These are phyloP conservation scores for Colletotrichum eleusines DNA, from an alignment of 2,329 filamentous ascomycete genomes.

Conservation along the genomic window DNA sequence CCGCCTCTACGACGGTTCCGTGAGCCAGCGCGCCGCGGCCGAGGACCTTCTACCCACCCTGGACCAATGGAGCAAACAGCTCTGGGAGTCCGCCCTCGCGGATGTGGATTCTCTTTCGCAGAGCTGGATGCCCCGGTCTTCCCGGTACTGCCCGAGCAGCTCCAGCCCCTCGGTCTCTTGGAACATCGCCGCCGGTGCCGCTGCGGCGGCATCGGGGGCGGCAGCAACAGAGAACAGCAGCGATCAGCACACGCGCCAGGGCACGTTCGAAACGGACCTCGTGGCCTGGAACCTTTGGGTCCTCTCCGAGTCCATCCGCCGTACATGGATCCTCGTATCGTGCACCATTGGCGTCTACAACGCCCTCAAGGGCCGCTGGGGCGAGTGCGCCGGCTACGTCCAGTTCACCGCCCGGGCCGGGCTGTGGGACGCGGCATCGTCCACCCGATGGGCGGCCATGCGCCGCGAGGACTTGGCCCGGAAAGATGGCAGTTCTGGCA, in stretches of 20 bases:
- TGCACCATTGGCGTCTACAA: slow-evolving; percentile 43
- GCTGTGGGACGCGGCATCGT: slow-evolving; percentile 47
- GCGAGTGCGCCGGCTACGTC: slow-evolving; percentile 44
- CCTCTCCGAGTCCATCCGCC: slow-evolving; percentile 48
- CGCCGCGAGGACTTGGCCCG: slow-evolving; percentile 8
- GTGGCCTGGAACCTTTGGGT: slow-evolving; percentile 49
- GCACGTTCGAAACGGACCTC: slow-evolving; percentile 32
- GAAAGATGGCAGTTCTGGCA: background rate
- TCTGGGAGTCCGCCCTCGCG: slow-evolving; percentile 39
- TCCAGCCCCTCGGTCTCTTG: background rate
- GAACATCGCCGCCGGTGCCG: background rate
- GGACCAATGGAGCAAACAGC: slow-evolving; percentile 40
- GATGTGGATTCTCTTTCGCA: slow-evolving; percentile 30
- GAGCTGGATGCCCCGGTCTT: slow-evolving; percentile 3
- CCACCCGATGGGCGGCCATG: slow-evolving; percentile 44
- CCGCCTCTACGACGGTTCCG: slow-evolving; percentile 45
- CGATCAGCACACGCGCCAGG: background rate
- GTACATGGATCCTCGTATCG: slow-evolving; percentile 46
- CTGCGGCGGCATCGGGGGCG: background rate
- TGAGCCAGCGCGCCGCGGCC: slow-evolving; percentile 44
- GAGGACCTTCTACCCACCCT: slow-evolving; percentile 43
- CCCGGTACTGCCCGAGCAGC: slow-evolving; percentile 2
- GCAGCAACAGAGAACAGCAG: background rate
- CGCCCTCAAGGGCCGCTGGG: slow-evolving; percentile 38
- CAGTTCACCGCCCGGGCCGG: slow-evolving; percentile 46